These are phyloP conservation scores for Geranium rotundifolium DNA, from an alignment of 345 rosid species.

Conservation along the genomic window DNA sequence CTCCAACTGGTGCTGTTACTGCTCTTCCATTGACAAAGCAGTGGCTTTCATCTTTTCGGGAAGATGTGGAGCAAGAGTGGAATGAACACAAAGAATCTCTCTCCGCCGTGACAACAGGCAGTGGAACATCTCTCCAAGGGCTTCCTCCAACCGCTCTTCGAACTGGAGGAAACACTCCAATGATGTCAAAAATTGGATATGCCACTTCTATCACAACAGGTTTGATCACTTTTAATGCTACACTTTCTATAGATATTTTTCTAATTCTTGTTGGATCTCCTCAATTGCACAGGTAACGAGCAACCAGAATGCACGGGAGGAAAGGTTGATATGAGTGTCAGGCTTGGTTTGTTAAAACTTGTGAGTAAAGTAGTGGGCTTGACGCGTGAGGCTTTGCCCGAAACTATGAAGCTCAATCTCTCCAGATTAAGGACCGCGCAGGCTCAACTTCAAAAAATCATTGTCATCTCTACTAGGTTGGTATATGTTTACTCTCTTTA, in stretches of 20 bases:
- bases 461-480: slow-evolving; percentile 55
- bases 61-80: slow-evolving; percentile 46
- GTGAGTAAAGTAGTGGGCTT: slow-evolving; percentile 45
- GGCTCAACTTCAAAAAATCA: slow-evolving; percentile 55
- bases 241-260: neutral
- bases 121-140: slow-evolving; percentile 21
- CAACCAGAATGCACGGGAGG: slow-evolving; percentile 55
- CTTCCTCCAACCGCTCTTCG: slow-evolving; percentile 41
- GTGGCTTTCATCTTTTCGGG: slow-evolving; percentile 45
- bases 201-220: slow-evolving; percentile 3
- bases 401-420: slow-evolving; percentile 50
- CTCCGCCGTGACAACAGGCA: slow-evolving; percentile 24
- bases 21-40: slow-evolving; percentile 35
- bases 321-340: slow-evolving; percentile 42
- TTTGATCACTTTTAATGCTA: slow-evolving; percentile 11
- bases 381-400: slow-evolving; percentile 38
- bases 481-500: neutral
- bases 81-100: slow-evolving; percentile 40
- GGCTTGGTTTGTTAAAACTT: slow-evolving; percentile 65
- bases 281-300: slow-evolving; percentile 16
- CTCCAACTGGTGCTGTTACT: slow-evolving; percentile 29
- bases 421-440: slow-evolving; percentile 50
- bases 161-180: slow-evolving; percentile 51
- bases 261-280: slow-evolving; percentile 2
- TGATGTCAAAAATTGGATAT: slow-evolving; percentile 8